These are phyloP conservation scores for Escovopsis weberi DNA, from an alignment of 2,329 filamentous ascomycete species.

Conservation along the genomic window DNA sequence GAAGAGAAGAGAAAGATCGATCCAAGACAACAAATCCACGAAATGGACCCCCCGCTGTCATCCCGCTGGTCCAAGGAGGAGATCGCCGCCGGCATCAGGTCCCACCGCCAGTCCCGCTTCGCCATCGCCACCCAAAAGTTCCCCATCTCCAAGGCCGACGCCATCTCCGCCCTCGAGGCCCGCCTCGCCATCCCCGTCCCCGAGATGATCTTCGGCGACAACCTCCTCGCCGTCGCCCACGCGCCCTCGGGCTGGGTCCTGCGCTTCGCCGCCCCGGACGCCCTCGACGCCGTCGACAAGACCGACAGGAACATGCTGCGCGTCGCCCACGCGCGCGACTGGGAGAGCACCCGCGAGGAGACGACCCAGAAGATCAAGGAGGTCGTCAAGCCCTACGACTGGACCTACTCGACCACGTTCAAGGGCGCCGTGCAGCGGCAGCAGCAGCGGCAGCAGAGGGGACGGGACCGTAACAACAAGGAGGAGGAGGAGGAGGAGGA, in stretches of 20 bases:
- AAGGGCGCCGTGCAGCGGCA: conserved; percentile 44
- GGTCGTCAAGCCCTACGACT: conserved; percentile 92
- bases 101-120: conserved; percentile 50
- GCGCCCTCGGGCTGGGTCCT: conserved; percentile 61
- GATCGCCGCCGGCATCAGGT: conserved; percentile 38
- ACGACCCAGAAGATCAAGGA: conserved; percentile 81
- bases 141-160: conserved; percentile 82
- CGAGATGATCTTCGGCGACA: conserved; percentile 99
- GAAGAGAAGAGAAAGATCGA: too few species aligned
- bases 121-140: conserved; percentile 73
- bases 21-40: too few species aligned
- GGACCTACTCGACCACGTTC: conserved; percentile 91
- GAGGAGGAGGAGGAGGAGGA: conserved; percentile 9
- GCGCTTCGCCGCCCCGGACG: conserved; percentile 72
- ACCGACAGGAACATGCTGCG: conserved; percentile 82
- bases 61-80: conserved; percentile 12
- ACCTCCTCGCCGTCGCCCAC: conserved; percentile 65
- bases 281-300: conserved; percentile 85
- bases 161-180: conserved; percentile 73
- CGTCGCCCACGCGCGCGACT: conserved; percentile 83
- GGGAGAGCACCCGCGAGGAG: conserved; percentile 54
- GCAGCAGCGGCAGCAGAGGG: too few species aligned
- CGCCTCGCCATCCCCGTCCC: conserved; percentile 75
- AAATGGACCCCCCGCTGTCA: conserved; percentile 14
- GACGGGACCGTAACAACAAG: too few species aligned